Base-by-base conservation (phyloP, 257 asterid species). In the Jasminum sambac region DNA sequence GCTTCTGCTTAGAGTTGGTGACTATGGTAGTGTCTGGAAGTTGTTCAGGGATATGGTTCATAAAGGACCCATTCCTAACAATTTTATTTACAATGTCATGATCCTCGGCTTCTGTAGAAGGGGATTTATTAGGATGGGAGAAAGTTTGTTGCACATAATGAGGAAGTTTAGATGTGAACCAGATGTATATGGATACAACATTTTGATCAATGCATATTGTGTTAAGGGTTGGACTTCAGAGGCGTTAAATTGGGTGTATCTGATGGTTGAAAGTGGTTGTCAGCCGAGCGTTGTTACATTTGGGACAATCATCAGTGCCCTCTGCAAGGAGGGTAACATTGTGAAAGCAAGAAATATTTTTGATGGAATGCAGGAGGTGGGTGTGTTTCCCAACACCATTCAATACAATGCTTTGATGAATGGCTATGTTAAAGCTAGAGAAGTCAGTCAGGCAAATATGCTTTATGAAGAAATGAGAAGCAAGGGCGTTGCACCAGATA, bases 381-480 rank as follows among this genome's bases (percentile, higher is more conserved):
- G 92, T 17, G 86, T 87, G 71, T 60, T 25, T 62, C 96, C 96
- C 11, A 70, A 76, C 80, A 84, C 88, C 30, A 64, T 23, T 14
- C 72, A 76, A 52, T 94, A 84, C 74, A 94, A 94, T 26, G 70
- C 84, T 70, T 74, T 94, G 90, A 87, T 94, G 95, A 88, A 89
- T 72, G 97, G 99, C 66, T 94, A 85, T 74, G 93, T 88, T 55
- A 94, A 94, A 83, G 90, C 90, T 6, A 83, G 96, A 79, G 93
- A 91, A 69, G 72, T 89, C 17, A 72, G 76, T 77, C 74, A 36
- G 63, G 97, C 97, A 62, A 75, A 67, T 58, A 57, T 83, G 81
- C 90, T 94, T 61, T 91, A 78, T 81, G 84, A 86, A 69, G 90
- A 89, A 70, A 94, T 94, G 97, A 83, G 78, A 77, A 83, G 70